Evolutionary conservation across 2,329 filamentous ascomycete species (phyloP), one percentile per base, ranked within the genome.

Genomic region (Paraphoma chrysanthemicola): DNA sequence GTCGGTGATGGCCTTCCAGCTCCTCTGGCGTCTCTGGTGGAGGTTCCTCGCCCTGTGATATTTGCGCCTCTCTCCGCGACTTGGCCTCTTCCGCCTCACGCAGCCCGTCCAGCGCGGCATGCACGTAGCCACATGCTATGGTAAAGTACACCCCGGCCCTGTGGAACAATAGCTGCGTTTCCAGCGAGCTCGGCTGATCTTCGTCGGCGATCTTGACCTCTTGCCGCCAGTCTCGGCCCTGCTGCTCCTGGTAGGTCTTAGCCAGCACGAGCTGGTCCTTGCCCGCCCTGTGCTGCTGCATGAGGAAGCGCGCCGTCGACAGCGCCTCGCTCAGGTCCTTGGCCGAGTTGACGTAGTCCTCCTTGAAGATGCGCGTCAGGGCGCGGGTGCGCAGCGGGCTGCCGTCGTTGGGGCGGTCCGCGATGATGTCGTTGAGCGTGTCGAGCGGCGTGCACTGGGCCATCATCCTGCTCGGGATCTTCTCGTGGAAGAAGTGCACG

Each of bases 401-500:
- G 1, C 83, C 85, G 46, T 92, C 88, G 44, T 80, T 82, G 1
- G 90, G 87, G 17, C 85, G 78, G 41, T 86, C 84, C 11, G 80
- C 78, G 56, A 93, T 88, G 53, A 94, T 86, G 38, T 90, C 85
- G 70, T 88, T 82, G 62, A 96, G 75, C 4, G 87, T 82, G 50
- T 85, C 79, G 54, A 93, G 76, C 59, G 86, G 88, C 8, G 90
- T 93, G 66, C 85, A 88, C 67, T 91, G 86, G 36, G 88, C 89
- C 72, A 95, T 80, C 72, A 90, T 87, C 42, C 89, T 81, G 41
- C 87, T 90, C 1, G 91, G 90, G 28, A 95, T 93, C 83, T 94
- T 95, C 77, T 96, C 91, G 77, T 94, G 91, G 75, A 96, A 96
- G 78, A 94, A 95, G 72, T 95, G 90, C n/a, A 95, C 92, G 72